Evolutionary conservation across 208 protist genomes (phyloP).

Genomic region (Wallacemonas rigidus): DNA sequence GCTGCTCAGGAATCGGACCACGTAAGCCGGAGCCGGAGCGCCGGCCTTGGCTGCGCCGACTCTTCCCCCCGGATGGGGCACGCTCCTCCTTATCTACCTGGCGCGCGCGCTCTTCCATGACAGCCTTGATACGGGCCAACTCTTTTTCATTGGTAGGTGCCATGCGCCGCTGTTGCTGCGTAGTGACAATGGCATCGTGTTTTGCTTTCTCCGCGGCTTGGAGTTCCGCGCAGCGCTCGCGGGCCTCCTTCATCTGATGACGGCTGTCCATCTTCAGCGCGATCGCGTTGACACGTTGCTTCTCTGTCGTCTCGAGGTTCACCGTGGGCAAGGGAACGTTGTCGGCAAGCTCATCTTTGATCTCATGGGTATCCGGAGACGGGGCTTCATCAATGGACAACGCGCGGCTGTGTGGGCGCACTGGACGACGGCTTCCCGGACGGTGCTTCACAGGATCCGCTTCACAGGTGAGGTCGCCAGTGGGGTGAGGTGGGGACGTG

Average conservation of each 20-base stretch:
- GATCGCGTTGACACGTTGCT: neutral
- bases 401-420: slow-evolving; percentile 39
- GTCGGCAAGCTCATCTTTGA: slow-evolving; percentile 44
- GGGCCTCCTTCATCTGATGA: slow-evolving; percentile 22
- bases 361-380: slow-evolving; percentile 60
- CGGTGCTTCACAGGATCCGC: neutral
- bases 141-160: slow-evolving; percentile 31
- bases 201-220: slow-evolving; percentile 32
- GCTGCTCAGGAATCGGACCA: slow-evolving; percentile 64
- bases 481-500: neutral
- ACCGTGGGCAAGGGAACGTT: neutral
- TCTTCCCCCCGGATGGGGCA: slow-evolving; percentile 30
- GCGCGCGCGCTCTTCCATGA: slow-evolving; percentile 37
- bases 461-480: neutral
- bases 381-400: slow-evolving; percentile 55
- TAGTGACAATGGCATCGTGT: slow-evolving; percentile 29
- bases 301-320: slow-evolving; percentile 14
- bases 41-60: slow-evolving; percentile 35
- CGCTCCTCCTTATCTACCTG: slow-evolving; percentile 28
- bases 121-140: slow-evolving; percentile 32
- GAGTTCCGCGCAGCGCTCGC: slow-evolving; percentile 23
- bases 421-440: slow-evolving; percentile 27
- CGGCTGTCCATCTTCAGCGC: slow-evolving; percentile 10
- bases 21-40: slow-evolving; percentile 41
- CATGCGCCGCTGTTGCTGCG: slow-evolving; percentile 43